Conservation (phyloP, 1,284 basidiomycete species). For the Apiotrichum gracile region DNA sequence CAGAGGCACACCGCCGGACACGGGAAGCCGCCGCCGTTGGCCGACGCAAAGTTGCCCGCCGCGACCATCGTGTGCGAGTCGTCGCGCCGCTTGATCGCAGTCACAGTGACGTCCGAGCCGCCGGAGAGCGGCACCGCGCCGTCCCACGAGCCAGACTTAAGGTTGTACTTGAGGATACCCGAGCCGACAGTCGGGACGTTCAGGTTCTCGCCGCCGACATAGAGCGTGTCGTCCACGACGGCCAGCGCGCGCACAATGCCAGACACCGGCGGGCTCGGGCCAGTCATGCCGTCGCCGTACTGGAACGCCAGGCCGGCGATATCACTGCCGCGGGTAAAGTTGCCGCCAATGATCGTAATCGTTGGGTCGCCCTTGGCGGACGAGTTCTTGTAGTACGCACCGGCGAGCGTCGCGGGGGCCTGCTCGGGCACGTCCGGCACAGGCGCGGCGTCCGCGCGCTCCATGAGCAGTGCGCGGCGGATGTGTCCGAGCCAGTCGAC, state of each 20-base stretch:
- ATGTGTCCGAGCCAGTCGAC: slow-evolving; percentile 27
- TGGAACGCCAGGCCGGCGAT: slow-evolving; percentile 67
- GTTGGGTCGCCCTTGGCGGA: slow-evolving; percentile 55
- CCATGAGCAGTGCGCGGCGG: slow-evolving; percentile 30
- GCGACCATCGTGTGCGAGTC: slow-evolving; percentile 66
- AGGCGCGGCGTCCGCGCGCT: slow-evolving; percentile 52
- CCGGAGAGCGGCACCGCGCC: slow-evolving; percentile 50
- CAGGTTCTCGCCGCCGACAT: slow-evolving; percentile 63
- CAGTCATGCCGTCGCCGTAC: slow-evolving; percentile 55
- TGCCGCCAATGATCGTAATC: slow-evolving; percentile 78
- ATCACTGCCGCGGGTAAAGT: slow-evolving; percentile 59
- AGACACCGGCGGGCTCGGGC: slow-evolving; percentile 53
- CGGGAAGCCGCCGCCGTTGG: slow-evolving; percentile 57
- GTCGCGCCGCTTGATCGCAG: slow-evolving; percentile 64
- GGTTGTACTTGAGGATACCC: slow-evolving; percentile 71
- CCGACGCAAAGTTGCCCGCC: slow-evolving; percentile 75
- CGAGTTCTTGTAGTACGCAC: slow-evolving; percentile 82
- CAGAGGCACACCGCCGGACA: slow-evolving; percentile 79
- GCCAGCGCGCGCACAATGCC: slow-evolving; percentile 69
- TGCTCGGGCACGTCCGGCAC: slow-evolving; percentile 52
- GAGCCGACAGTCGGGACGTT: slow-evolving; percentile 48
- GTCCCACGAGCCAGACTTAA: slow-evolving; percentile 59
- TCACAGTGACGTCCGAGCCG: slow-evolving; percentile 56
- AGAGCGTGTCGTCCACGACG: slow-evolving; percentile 60
- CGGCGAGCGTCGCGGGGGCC: slow-evolving; percentile 76